phyloP scores from a whole-genome alignment of 1,139 yeast genomes.

The Tardiomyces blankii region DNA sequence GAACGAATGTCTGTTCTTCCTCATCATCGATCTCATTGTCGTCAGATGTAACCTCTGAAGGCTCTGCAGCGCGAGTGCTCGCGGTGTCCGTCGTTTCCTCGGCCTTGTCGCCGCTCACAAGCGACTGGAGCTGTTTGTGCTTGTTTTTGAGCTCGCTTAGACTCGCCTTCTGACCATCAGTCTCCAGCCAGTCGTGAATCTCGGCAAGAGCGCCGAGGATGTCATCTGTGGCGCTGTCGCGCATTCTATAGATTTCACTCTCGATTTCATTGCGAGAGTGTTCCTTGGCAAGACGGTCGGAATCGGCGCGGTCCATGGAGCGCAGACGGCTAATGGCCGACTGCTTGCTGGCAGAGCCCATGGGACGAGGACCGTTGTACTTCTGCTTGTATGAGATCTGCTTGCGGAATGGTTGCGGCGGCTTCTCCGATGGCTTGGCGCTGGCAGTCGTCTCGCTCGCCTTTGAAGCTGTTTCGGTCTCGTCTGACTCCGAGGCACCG shows the following conservation, averaged over 20 bases:
- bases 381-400: slow-evolving; percentile 12
- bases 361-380: slow-evolving; percentile 18
- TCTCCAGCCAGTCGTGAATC: slow-evolving; percentile 69
- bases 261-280: neutral
- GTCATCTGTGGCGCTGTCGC: slow-evolving; percentile 4
- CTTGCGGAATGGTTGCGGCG: slow-evolving; percentile 6
- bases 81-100: no score
- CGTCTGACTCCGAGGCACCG: no score
- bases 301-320: neutral
- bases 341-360: slow-evolving; percentile 22
- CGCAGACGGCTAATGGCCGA: slow-evolving; percentile 15
- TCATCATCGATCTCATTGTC: no score
- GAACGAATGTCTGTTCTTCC: no score
- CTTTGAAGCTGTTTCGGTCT: no score
- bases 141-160: slow-evolving; percentile 28
- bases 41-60: no score
- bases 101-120: no score
- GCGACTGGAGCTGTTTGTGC: no score
- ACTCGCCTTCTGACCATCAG: slow-evolving; percentile 49
- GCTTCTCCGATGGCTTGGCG: slow-evolving; percentile 2
- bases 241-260: slow-evolving; percentile 8
- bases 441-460: slow-evolving; percentile 1
- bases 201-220: slow-evolving; percentile 30
- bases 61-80: no score
- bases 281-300: neutral